Evolutionary conservation across 495 filamentous ascomycete genomes (phyloP).

Genomic region (Astrocystis sublimbata): DNA sequence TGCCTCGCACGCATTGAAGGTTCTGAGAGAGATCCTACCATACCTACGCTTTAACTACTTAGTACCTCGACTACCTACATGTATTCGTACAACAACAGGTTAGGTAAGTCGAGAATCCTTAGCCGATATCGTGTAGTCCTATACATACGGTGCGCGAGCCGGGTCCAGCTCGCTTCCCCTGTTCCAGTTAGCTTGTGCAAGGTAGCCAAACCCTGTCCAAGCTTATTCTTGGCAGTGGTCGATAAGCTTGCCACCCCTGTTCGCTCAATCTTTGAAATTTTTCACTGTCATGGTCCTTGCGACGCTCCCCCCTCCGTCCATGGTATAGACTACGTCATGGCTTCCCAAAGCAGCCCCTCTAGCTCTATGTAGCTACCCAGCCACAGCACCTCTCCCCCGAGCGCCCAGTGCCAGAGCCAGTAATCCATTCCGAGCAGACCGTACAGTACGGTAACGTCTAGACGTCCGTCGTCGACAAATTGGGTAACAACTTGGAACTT

Average conservation of each 20-base stretch:
- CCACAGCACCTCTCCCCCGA: not conserved
- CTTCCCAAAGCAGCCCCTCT: conserved; percentile 10
- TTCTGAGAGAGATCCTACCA: too few relatives aligned
- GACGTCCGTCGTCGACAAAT: too few relatives aligned
- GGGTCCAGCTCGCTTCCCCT: not conserved
- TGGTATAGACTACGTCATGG: conserved; percentile 12
- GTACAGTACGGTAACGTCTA: not conserved
- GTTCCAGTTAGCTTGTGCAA: not conserved
- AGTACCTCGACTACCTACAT: too few relatives aligned
- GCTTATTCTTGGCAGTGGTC: conserved; percentile 1
- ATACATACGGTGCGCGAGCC: too few relatives aligned
- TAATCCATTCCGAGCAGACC: not conserved
- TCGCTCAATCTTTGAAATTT: not conserved
- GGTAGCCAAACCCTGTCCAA: not conserved
- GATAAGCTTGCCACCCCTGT: conserved; percentile 9
- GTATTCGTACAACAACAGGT: too few relatives aligned
- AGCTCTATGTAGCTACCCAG: not conserved
- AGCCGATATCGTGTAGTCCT: too few relatives aligned
- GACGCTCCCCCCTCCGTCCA: not conserved
- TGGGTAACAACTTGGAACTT: too few relatives aligned
- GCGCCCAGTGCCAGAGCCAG: not conserved
- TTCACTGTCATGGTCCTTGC: conserved; percentile 8
- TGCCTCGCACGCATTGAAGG: conserved; percentile 2
- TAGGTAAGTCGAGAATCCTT: too few relatives aligned
- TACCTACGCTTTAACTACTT: too few relatives aligned